Evolutionary conservation across 1,284 basidiomycete genomes (phyloP), one percentile per base, ranked within the genome.

Genomic region (Malassezia furfur): DNA sequence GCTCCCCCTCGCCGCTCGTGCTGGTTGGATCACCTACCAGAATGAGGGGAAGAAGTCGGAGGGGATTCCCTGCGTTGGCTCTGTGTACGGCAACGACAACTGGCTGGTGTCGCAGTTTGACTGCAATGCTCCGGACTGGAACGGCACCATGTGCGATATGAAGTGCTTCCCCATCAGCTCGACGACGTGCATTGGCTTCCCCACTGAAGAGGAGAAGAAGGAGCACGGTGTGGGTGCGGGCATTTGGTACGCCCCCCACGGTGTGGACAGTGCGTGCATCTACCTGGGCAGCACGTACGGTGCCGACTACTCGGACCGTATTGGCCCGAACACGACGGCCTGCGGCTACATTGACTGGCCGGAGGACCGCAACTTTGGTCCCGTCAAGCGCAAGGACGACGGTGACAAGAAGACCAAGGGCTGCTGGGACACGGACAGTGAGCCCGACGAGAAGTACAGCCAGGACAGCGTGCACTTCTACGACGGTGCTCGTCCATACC

Each of bases 331-430:
- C 21, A 39, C 37, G 31, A 55, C 54, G 1, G 40, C 35, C 1
- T 55, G 54, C 25, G 54, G 54, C 17, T 55, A 50, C 38, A 19
- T 55, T 11, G 54, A 55, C 48, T 55, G 54, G 54, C 54, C 54
- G 4, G 34, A 39, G 22, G 19, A 45, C 12, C 54, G 54, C 36
- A 43, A 37, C 32, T 55, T 39, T 40, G 54, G 54, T 19, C 40
- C 54, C 7, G 52, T 54, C n/a, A 41, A 34, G 25, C 31, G 34
- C 15, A 38, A 48, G 14, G 32, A 32, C 2, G n/a, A 39, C 17
- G 37, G 22, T 15, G 46, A 48, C 19, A 22, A 44, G 41, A 46
- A 50, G 31, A 46, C 54, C 9, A 28, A 55, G 25, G 54, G 54
- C 12, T 55, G 54, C 43, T 55, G 54, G 54, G 19, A 44, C 11